Conservation (phyloP, 345 rosid species). For the Euphorbia pulcherrima region DNA sequence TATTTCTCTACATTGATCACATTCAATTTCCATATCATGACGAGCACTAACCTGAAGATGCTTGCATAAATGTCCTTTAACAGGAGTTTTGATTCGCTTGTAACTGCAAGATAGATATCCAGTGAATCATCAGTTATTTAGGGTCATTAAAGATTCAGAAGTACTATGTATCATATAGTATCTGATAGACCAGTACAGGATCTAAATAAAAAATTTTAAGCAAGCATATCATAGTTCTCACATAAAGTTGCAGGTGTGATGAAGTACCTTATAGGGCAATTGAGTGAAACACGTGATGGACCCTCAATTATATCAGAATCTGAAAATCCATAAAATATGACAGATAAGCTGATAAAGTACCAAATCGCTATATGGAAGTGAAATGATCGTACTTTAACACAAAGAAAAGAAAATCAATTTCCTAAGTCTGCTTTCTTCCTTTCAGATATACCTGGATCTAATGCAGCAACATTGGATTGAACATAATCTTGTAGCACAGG, state of each 20-base stretch:
- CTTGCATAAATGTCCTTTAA: conserved; percentile 81
- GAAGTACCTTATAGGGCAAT: conserved; percentile 83
- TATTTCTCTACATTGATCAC: neutral
- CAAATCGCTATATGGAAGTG: too few relatives aligned
- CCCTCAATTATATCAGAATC: conserved; percentile 90
- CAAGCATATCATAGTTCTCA: neutral
- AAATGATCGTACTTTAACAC: neutral
- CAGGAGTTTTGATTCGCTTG: conserved; percentile 67
- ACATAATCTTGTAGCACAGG: conserved; percentile 57
- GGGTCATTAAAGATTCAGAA: neutral
- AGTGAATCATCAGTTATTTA: too few relatives aligned
- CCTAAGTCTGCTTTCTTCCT: conserved; percentile 7
- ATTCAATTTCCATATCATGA: neutral
- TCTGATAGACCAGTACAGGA: neutral
- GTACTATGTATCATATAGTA: neutral
- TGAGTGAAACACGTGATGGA: conserved; percentile 81
- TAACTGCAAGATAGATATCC: conserved; percentile 48
- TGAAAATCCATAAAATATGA: conserved; percentile 21
- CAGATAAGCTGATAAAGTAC: too few relatives aligned
- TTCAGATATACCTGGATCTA: conserved; percentile 60
- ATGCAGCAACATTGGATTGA: conserved; percentile 32
- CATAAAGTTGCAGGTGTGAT: neutral
- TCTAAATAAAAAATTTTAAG: neutral
- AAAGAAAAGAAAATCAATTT: neutral
- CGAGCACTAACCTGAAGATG: conserved; percentile 75